A percentile compares a stretch with the other conserved stretches of the same genome.
Conservation (phyloP, 148 eudicot genomes). For the Camellia japonica region DNA sequence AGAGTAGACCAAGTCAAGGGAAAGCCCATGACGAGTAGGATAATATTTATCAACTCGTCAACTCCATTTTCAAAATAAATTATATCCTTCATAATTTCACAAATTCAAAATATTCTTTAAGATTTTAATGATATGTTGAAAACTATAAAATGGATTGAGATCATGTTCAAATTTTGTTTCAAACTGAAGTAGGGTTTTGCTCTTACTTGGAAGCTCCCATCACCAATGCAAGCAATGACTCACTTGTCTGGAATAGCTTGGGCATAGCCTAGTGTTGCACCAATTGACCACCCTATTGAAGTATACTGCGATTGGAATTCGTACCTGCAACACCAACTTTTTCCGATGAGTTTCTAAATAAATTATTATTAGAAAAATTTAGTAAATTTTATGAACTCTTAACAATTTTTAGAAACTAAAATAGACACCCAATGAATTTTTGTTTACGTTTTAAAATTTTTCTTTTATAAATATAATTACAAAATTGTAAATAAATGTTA, state of each 20-base stretch:
- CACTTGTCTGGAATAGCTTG: conserved; percentile 42
- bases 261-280: conserved; percentile 30
- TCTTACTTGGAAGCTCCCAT: conserved; percentile 76
- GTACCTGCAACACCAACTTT: conserved; percentile 15
- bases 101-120: background rate
- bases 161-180: background rate
- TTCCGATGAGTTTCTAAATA: too few relatives aligned
- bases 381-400: too few relatives aligned
- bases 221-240: conserved; percentile 92
- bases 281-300: conserved; percentile 34
- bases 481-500: too few relatives aligned
- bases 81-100: too few relatives aligned
- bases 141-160: background rate
- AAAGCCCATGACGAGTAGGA: too few relatives aligned
- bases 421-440: too few relatives aligned
- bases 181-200: background rate
- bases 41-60: background rate
- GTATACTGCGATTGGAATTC: conserved; percentile 36
- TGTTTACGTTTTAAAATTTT: too few relatives aligned
- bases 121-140: background rate
- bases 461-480: too few relatives aligned
- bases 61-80: background rate
- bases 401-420: too few relatives aligned
- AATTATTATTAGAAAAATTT: too few relatives aligned
- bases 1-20: too few relatives aligned